Percentiles rank a stretch among this genome's conserved stretches.
These are phyloP conservation scores for Madurella mycetomatis DNA, from an alignment of 2,329 filamentous ascomycete genomes.

Conservation along the genomic window DNA sequence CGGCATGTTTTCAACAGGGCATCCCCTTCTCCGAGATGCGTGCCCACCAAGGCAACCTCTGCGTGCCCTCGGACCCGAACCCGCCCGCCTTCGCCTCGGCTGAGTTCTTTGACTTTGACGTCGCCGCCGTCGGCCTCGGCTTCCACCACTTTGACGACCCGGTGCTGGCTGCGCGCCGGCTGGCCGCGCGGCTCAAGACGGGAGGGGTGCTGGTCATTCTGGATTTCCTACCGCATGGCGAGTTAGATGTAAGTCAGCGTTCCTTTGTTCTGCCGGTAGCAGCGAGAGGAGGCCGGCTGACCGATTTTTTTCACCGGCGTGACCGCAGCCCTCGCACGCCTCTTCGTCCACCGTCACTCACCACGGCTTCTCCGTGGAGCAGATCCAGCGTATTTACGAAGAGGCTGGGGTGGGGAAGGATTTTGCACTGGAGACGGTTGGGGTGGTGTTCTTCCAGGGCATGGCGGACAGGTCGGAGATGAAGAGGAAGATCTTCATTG, in stretches of 20 bases:
- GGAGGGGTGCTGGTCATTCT: conserved; percentile 65
- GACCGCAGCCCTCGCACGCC: conserved; percentile 15
- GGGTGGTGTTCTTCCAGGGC: conserved; percentile 24
- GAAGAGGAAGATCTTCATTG: conserved; percentile 46
- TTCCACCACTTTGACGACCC: conserved; percentile 60
- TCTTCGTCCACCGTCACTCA: conserved; percentile 53
- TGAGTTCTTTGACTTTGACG: conserved; percentile 66
- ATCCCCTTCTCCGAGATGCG: conserved; percentile 49
- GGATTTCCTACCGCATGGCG: conserved; percentile 59
- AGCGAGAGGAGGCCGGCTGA: not conserved
- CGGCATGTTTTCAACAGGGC: conserved; percentile 34
- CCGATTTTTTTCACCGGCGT: too few relatives aligned
- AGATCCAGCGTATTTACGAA: conserved; percentile 57
- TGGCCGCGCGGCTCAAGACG: conserved; percentile 58
- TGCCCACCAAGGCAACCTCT: conserved; percentile 56
- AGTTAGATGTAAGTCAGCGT: conserved; percentile 23
- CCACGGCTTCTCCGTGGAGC: conserved; percentile 59
- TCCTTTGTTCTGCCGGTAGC: not conserved
- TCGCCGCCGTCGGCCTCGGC: conserved; percentile 50
- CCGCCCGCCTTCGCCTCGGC: conserved; percentile 54
- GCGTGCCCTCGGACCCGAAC: conserved; percentile 41
- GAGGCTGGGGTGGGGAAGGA: conserved; percentile 54
- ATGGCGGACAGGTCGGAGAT: conserved; percentile 35
- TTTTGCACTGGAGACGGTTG: conserved; percentile 51
- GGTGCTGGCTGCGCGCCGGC: conserved; percentile 50